Evolutionary conservation across 1,284 basidiomycete species (phyloP).

Genomic region (Volvariella volvacea): DNA sequence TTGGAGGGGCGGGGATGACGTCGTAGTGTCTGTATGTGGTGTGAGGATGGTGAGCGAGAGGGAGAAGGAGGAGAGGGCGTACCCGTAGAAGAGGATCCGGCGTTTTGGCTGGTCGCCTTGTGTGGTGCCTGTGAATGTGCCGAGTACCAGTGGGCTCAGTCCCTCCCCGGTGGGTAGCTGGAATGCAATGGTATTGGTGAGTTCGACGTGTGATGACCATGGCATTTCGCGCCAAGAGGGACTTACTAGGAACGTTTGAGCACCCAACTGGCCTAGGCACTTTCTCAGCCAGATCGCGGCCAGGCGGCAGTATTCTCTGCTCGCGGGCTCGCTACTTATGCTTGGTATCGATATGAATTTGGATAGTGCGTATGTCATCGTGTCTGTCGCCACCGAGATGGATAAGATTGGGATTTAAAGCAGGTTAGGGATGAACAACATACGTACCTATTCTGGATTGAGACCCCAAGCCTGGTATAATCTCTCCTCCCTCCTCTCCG

Average conservation of each 20-base stretch:
- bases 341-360: constrained; percentile 88
- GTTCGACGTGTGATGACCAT: neutral
- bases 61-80: constrained; percentile 9
- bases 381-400: constrained; percentile 46
- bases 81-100: constrained; percentile 86
- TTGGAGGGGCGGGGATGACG: constrained; percentile 72
- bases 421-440: no score
- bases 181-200: neutral
- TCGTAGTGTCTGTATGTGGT: constrained; percentile 74
- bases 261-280: constrained; percentile 81
- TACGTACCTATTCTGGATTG: no score
- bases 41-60: neutral
- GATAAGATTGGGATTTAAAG: neutral
- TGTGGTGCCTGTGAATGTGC: constrained; percentile 74
- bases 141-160: constrained; percentile 80
- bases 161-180: constrained; percentile 62
- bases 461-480: neutral
- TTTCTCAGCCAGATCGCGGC: constrained; percentile 88
- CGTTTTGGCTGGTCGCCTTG: constrained; percentile 49
- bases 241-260: constrained; percentile 66
- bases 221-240: neutral
- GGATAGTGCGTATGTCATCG: constrained; percentile 67
- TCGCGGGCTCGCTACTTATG: constrained; percentile 62
- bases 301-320: constrained; percentile 87
- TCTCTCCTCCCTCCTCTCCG: neutral